phyloP scores from a whole-genome alignment of 495 filamentous ascomycete genomes.

The Podospora pseudopauciseta region DNA sequence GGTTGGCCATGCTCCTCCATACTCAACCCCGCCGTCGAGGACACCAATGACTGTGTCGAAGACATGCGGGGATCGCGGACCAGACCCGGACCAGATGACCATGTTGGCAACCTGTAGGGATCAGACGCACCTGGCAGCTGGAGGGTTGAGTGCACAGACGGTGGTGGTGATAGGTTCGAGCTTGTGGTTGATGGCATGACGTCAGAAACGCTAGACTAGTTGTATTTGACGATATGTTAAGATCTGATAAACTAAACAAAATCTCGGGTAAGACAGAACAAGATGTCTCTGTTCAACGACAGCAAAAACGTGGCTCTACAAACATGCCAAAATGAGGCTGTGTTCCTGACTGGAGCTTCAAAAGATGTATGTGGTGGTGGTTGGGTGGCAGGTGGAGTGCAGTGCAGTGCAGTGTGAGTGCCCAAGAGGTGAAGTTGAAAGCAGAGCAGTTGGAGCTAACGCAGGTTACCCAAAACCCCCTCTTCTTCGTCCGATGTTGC shows the following conservation, averaged over 20 bases:
- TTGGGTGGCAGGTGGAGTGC: background rate
- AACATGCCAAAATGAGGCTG: background rate
- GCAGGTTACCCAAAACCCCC: background rate
- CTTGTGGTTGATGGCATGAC: constrained; percentile 6
- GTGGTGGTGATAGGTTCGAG: background rate
- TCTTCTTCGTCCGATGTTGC: background rate
- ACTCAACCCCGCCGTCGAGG: constrained; percentile 36
- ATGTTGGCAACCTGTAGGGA: background rate
- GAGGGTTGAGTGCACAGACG: background rate
- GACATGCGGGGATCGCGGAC: constrained; percentile 56
- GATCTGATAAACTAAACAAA: background rate
- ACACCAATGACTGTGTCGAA: constrained; percentile 60
- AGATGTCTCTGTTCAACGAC: background rate
- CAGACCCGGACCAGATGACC: background rate
- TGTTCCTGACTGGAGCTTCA: background rate
- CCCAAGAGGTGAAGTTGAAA: background rate
- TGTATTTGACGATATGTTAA: background rate
- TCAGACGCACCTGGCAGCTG: background rate
- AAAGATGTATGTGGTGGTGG: background rate
- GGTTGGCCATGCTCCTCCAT: constrained; percentile 34
- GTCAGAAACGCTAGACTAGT: background rate
- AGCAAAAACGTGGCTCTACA: background rate
- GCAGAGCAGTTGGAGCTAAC: background rate
- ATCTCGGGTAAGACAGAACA: background rate
- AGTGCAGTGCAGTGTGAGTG: background rate